phyloP scores from a whole-genome alignment of 352 stramenopile species.

The Phytophthora tentaculata region DNA sequence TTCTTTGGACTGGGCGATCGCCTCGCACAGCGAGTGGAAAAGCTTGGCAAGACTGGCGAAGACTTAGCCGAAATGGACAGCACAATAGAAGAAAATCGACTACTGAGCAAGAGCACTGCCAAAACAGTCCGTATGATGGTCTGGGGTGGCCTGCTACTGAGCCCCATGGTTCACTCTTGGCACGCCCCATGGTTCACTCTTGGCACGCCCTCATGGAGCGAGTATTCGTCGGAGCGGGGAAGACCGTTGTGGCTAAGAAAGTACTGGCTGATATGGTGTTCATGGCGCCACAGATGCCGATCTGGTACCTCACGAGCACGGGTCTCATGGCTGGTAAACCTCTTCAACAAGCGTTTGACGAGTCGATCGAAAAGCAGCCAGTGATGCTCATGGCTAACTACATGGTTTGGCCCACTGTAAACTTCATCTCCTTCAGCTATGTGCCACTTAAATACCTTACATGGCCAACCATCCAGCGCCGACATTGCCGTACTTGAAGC shows the following conservation, averaged over 20 bases:
- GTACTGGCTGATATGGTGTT: conserved; percentile 44
- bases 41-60: conserved; percentile 27
- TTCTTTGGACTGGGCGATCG: conserved; percentile 66
- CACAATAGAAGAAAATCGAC: conserved; percentile 2
- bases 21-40: conserved; percentile 39
- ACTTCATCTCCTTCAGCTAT: conserved; percentile 41
- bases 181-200: conserved; percentile 87
- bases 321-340: conserved; percentile 32
- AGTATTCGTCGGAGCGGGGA: conserved; percentile 28
- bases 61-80: conserved; percentile 20
- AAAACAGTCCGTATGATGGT: conserved; percentile 71
- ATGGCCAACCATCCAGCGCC: background rate
- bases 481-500: background rate
- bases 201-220: conserved; percentile 89
- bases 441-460: conserved; percentile 31
- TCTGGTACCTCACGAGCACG: conserved; percentile 44
- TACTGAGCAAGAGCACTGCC: conserved; percentile 26
- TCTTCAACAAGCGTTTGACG: conserved; percentile 22
- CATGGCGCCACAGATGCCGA: conserved; percentile 35
- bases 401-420: conserved; percentile 41
- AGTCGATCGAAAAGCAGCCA: conserved; percentile 32
- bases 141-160: conserved; percentile 87
- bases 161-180: conserved; percentile 87
- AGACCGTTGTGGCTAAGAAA: conserved; percentile 37
- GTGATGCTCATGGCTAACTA: conserved; percentile 40